These are phyloP conservation scores for Proliferodiscus dingleyae DNA, from an alignment of 2,329 filamentous ascomycete genomes.

Conservation along the genomic window DNA sequence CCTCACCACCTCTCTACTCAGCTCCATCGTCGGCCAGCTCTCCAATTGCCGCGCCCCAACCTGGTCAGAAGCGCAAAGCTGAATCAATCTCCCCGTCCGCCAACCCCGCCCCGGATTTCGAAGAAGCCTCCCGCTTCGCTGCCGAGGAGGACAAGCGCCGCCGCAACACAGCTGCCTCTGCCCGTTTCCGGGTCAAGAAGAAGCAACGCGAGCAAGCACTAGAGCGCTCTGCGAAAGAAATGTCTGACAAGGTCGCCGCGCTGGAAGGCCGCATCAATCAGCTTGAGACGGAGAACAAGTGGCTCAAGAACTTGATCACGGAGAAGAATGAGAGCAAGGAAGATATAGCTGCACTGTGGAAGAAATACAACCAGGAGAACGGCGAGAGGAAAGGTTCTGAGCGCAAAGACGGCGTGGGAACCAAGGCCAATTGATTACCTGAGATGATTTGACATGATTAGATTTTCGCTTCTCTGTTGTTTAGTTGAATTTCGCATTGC, in stretches of 20 bases:
- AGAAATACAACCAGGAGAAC: slow-evolving; percentile 35
- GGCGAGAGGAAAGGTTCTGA: slow-evolving; percentile 27
- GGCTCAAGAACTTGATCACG: slow-evolving; percentile 73
- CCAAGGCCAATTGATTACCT: slow-evolving; percentile 15
- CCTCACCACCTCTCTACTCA: slow-evolving; percentile 17
- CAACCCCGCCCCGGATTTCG: slow-evolving; percentile 51
- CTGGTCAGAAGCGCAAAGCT: slow-evolving; percentile 32
- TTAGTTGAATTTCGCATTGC: too few relatives aligned
- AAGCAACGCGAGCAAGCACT: slow-evolving; percentile 88
- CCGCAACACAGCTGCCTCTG: slow-evolving; percentile 82
- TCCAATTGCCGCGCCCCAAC: too few relatives aligned
- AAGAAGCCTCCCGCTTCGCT: slow-evolving; percentile 66
- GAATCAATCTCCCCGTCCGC: slow-evolving; percentile 33
- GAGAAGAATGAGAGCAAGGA: slow-evolving; percentile 64
- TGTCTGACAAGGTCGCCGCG: slow-evolving; percentile 69
- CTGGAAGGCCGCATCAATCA: slow-evolving; percentile 71
- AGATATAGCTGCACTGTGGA: slow-evolving; percentile 37
- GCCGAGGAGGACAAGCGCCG: slow-evolving; percentile 88
- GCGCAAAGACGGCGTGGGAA: slow-evolving; percentile 31
- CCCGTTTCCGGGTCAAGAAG: slow-evolving; percentile 91
- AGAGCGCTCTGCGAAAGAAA: slow-evolving; percentile 76
- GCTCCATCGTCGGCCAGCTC: slow-evolving; percentile 18
- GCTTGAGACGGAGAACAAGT: slow-evolving; percentile 79
- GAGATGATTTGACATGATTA: neutral
- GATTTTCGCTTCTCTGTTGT: too few relatives aligned